Evolutionary conservation across 2,329 filamentous ascomycete species (phyloP).

Genomic region (Gliomastix tumulicola): DNA sequence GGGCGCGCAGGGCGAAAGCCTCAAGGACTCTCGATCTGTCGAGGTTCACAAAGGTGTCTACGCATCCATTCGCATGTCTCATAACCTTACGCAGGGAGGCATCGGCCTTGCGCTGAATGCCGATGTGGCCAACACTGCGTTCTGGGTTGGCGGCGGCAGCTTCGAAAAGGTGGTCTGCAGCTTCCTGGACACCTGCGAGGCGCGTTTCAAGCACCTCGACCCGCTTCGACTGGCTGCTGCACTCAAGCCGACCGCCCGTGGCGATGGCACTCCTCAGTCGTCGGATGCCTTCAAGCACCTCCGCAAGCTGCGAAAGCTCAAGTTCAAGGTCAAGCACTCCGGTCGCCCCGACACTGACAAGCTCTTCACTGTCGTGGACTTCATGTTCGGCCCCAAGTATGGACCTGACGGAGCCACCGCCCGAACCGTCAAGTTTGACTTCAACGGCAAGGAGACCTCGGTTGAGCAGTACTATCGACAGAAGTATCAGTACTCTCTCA

Average conservation of each 20-base stretch:
- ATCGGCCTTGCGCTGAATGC: constrained; percentile 74
- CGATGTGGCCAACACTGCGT: constrained; percentile 86
- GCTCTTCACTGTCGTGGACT: constrained; percentile 42
- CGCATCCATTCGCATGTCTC: constrained; percentile 71
- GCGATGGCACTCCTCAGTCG: constrained; percentile 17
- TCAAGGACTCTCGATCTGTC: constrained; percentile 52
- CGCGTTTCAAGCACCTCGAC: constrained; percentile 15
- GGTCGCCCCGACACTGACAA: constrained; percentile 37
- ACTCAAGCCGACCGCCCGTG: constrained; percentile 24
- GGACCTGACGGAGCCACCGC: constrained; percentile 39
- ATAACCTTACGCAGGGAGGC: constrained; percentile 39
- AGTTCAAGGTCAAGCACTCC: constrained; percentile 46
- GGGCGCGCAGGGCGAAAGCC: constrained; percentile 35
- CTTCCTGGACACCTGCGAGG: constrained; percentile 21
- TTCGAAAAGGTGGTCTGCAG: constrained; percentile 29
- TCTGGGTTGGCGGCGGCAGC: constrained; percentile 53
- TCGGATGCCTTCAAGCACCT: constrained; percentile 50
- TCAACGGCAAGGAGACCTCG: constrained; percentile 34
- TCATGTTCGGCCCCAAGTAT: constrained; percentile 38
- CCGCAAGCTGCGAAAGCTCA: constrained; percentile 45
- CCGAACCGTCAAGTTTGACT: constrained; percentile 47
- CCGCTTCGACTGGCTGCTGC: constrained; percentile 15
- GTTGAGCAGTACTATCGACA: constrained; percentile 49
- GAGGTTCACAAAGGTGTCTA: constrained; percentile 88
- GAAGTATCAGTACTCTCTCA: constrained; percentile 45